phyloP scores from a whole-genome alignment of 2,329 filamentous ascomycete species.

The Pezicula radicicola region DNA sequence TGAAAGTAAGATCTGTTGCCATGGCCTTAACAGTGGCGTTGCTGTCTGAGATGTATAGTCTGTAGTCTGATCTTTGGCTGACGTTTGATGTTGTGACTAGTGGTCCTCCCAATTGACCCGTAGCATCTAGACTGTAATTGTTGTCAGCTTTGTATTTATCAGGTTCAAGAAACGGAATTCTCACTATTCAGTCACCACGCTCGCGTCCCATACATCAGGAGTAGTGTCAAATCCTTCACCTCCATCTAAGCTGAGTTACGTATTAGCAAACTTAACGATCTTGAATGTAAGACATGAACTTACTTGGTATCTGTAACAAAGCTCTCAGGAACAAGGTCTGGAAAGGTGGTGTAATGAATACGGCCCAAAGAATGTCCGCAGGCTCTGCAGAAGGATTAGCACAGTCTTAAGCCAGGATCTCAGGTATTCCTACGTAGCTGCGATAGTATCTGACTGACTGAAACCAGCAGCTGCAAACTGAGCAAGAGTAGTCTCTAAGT shows the following conservation, averaged over 20 bases:
- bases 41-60: conserved; percentile 10
- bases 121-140: conserved; percentile 44
- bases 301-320: background rate
- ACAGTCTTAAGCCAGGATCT: background rate
- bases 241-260: conserved; percentile 4
- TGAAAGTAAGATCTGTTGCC: conserved; percentile 2
- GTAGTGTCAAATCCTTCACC: conserved; percentile 39
- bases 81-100: conserved; percentile 28
- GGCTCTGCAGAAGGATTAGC: conserved; percentile 6
- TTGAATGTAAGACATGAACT: background rate
- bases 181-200: conserved; percentile 39
- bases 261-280: background rate
- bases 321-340: conserved; percentile 6
- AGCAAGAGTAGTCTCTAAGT: conserved; percentile 43
- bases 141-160: conserved; percentile 6
- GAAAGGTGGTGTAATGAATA: conserved; percentile 14
- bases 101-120: conserved; percentile 41
- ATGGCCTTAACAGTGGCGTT: conserved; percentile 11
- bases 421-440: conserved; percentile 29
- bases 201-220: conserved; percentile 48
- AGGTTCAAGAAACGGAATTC: conserved; percentile 8
- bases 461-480: conserved; percentile 57
- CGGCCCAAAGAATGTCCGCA: conserved; percentile 16
- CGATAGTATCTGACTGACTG: conserved; percentile 51
- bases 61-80: conserved; percentile 10